These are phyloP conservation scores for Isatis tinctoria DNA, from an alignment of 345 rosid genomes.

Conservation along the genomic window DNA sequence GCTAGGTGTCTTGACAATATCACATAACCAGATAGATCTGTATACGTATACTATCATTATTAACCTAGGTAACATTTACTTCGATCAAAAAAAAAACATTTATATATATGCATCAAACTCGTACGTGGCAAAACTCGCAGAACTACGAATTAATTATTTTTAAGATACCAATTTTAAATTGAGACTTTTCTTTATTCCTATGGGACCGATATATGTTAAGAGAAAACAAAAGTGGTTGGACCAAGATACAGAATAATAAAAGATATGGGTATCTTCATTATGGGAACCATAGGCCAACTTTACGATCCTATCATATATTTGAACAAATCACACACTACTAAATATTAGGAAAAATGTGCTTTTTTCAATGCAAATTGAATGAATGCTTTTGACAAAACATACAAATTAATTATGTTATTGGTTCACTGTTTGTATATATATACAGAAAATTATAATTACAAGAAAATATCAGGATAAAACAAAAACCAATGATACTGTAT, in stretches of 20 bases:
- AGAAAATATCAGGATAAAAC: neutral
- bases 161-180: neutral
- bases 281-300: neutral
- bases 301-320: neutral
- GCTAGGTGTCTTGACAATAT: neutral
- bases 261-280: constrained; percentile 2
- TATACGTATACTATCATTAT: neutral
- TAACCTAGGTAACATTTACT: neutral
- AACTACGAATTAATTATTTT: neutral
- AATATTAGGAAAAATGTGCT: neutral
- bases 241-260: neutral
- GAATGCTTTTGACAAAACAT: too few species aligned
- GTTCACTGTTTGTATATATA: too few species aligned
- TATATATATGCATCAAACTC: neutral
- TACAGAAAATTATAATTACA: too few species aligned
- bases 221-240: constrained; percentile 11
- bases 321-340: neutral
- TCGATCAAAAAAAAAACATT: too few species aligned
- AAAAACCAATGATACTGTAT: neutral
- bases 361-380: neutral
- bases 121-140: neutral
- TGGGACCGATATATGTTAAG: constrained; percentile 1
- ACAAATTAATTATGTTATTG: too few species aligned
- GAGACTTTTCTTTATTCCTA: neutral
- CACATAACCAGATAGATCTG: neutral